Conservation (phyloP, 2,329 filamentous ascomycete genomes). For the Hypoxylon sp. region DNA sequence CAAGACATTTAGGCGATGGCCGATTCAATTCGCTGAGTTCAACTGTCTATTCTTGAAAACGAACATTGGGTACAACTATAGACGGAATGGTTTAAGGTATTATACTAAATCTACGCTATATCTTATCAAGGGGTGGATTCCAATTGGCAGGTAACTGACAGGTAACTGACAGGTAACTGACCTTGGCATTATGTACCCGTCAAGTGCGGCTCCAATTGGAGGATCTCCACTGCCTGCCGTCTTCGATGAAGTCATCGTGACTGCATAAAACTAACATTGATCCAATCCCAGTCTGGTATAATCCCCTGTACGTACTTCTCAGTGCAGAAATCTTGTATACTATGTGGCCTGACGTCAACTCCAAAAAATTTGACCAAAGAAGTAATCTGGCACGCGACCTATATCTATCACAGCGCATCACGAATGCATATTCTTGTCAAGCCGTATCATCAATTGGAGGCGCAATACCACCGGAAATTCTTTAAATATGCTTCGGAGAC, state of each 20-base stretch:
- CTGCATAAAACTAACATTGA: background rate
- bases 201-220: conserved; percentile 1
- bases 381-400: conserved; percentile 16
- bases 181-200: background rate
- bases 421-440: background rate
- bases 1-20: background rate
- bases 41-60: background rate
- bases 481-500: background rate
- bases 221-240: background rate
- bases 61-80: background rate
- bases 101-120: background rate
- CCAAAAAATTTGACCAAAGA: background rate
- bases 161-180: background rate
- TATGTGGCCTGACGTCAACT: conserved; percentile 8
- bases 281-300: background rate
- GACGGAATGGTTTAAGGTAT: background rate
- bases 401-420: background rate
- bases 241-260: conserved; percentile 31
- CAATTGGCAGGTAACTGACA: background rate
- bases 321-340: background rate
- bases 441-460: background rate
- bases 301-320: background rate
- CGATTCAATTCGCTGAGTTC: background rate
- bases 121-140: background rate
- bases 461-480: background rate